Base-by-base conservation (phyloP, 306 rosid genomes). In the Albizia julibrissin region DNA sequence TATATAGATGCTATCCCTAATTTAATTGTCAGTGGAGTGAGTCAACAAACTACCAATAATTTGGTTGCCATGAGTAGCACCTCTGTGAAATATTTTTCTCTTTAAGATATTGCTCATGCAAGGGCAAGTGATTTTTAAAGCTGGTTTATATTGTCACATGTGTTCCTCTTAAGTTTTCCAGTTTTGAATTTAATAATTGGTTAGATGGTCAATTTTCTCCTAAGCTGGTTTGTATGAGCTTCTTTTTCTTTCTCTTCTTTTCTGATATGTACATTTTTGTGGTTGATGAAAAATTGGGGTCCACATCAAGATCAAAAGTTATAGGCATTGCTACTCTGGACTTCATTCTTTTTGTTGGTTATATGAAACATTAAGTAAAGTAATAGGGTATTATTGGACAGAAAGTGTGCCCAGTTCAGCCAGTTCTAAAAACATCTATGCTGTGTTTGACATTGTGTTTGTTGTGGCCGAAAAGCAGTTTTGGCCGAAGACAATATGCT, bases 1-100 rank as follows among this genome's bases (percentile, higher is more conserved):
- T 47, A 40, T 34, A 44, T 26, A 34, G 71, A 39, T 40, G 37
- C 64, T 77, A 34, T 72, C 43, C 50, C 43, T 77, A 81, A 33
- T 29, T 54, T 62, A 29, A 19, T 85, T 22, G 75, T 72, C 46
- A 6, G n/a, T 42, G 74, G 54, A 80, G 56, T 62, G 54, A 80
- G 56, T 70, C 65, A 40, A 71, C 75, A 34, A 3, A 59, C 37
- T 37, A 75, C 61, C 52, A 33, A 29, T 75, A 43, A 34, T 67
- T 66, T 76, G 62, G 16, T 70, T 80, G 44, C 34, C 40, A 77
- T 68, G 31, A 64, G 33, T 24, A 29, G 13, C 27, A 34, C 66
- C 46, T 50, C 42, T 39, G 31, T 70, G 29, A 54, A 31, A 40
- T 16, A 64, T 29, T 46, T 40, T 76, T 70, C 52, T 29, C 58